phyloP scores from a whole-genome alignment of 2,329 filamentous ascomycete species.

The Macrophomina pseudophaseolina region DNA sequence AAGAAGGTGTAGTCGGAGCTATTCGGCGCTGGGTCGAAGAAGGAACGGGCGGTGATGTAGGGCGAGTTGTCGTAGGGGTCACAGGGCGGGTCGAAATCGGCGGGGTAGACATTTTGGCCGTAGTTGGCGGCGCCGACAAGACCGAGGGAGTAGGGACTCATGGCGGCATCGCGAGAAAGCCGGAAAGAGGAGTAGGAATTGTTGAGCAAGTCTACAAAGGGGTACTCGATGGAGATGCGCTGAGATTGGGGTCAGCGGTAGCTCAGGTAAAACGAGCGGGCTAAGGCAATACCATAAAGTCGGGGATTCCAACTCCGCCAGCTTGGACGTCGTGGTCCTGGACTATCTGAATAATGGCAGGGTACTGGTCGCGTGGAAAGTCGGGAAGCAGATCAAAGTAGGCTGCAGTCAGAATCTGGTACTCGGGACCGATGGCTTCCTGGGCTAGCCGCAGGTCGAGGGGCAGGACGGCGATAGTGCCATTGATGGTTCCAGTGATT shows the following conservation, averaged over 20 bases:
- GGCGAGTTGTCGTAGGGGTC: constrained; percentile 50
- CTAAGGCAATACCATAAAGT: constrained; percentile 53
- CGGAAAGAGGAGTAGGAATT: constrained; percentile 59
- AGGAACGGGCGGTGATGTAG: constrained; percentile 30
- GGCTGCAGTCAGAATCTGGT: constrained; percentile 56
- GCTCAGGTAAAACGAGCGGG: neutral
- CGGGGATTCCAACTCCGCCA: constrained; percentile 48
- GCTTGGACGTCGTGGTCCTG: constrained; percentile 59
- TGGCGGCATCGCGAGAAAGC: constrained; percentile 55
- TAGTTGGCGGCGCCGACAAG: constrained; percentile 54
- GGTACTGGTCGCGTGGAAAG: constrained; percentile 60
- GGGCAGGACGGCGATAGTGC: constrained; percentile 58
- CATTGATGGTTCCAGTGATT: constrained; percentile 61
- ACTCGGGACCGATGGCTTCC: constrained; percentile 55
- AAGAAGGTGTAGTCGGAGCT: constrained; percentile 27
- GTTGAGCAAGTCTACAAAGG: constrained; percentile 59
- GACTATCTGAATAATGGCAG: constrained; percentile 56
- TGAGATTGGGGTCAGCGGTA: constrained; percentile 36
- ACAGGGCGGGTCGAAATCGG: constrained; percentile 54
- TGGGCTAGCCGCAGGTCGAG: constrained; percentile 56
- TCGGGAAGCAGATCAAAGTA: constrained; percentile 54
- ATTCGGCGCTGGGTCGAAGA: constrained; percentile 29
- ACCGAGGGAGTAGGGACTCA: constrained; percentile 53
- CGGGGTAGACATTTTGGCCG: constrained; percentile 51
- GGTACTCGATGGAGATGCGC: constrained; percentile 60